Conservation (phyloP, 768 basidiomycete genomes). For the Lenzites betulinus region DNA sequence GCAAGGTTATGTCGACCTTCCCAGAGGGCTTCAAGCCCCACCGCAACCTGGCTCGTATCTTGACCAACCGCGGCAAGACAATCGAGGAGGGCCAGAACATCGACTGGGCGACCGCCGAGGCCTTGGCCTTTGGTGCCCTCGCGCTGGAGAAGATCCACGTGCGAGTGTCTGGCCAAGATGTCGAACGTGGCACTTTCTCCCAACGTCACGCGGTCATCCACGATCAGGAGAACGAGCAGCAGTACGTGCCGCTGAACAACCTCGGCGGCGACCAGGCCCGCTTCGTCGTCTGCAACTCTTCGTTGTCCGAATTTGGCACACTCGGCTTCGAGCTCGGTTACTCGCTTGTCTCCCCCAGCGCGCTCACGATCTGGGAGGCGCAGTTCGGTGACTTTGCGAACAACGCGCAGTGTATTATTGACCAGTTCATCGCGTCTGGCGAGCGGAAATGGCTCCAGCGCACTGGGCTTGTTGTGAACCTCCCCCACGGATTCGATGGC, state of each 20-base stretch:
- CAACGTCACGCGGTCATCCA: conserved; percentile 97
- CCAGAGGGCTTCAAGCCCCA: conserved; percentile 87
- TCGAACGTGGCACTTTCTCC: conserved; percentile 98
- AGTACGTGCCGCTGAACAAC: conserved; percentile 88
- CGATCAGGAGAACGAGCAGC: conserved; percentile 90
- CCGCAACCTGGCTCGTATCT: conserved; percentile 92
- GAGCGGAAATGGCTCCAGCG: conserved; percentile 98
- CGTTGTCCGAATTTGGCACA: conserved; percentile 90
- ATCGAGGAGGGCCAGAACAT: conserved; percentile 90
- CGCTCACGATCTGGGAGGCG: conserved; percentile 96
- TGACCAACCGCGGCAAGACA: conserved; percentile 82
- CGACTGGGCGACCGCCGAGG: conserved; percentile 99
- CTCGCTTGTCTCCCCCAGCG: conserved; percentile 95
- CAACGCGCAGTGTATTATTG: conserved; percentile 96
- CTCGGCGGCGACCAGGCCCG: conserved; percentile 85
- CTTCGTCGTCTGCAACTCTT: conserved; percentile 96
- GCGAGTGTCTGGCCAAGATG: conserved; percentile 95
- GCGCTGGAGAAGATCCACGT: conserved; percentile 93
- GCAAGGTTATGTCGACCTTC: conserved; percentile 83
- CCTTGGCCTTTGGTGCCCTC: conserved; percentile 92
- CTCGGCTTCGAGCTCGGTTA: conserved; percentile 99
- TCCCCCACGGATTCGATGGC: conserved; percentile 98
- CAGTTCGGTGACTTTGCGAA: conserved; percentile 99
- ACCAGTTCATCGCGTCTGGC: conserved; percentile 97
- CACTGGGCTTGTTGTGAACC: conserved; percentile 81